Conservation (phyloP, 2,329 filamentous ascomycete genomes). For the Clonostachys chloroleuca region DNA sequence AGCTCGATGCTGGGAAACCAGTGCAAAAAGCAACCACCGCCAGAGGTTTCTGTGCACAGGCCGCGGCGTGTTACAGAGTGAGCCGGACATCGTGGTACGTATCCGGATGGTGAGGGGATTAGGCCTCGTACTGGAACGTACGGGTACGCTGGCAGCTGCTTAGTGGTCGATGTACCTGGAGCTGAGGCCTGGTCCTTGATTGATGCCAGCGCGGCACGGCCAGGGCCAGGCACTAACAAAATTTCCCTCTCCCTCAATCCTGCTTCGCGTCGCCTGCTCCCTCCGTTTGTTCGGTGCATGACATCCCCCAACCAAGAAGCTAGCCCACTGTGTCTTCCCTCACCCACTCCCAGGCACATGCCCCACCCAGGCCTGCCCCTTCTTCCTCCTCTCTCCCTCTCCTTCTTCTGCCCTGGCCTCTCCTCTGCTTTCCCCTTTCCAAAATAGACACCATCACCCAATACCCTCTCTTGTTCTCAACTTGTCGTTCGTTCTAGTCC, state of each 20-base stretch:
- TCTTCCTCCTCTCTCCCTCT: not conserved
- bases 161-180: too few species aligned
- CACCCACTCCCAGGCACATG: conserved; percentile 5
- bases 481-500: conserved; percentile 32
- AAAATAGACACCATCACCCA: conserved; percentile 23
- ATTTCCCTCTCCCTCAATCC: not conserved
- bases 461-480: conserved; percentile 21
- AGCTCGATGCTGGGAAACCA: too few species aligned
- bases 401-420: conserved; percentile 15
- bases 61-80: too few species aligned
- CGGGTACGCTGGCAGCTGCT: too few species aligned
- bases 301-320: too few species aligned
- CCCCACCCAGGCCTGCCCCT: not conserved
- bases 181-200: not conserved
- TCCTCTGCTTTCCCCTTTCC: conserved; percentile 25
- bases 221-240: too few species aligned
- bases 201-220: not conserved
- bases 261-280: not conserved
- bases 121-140: too few species aligned
- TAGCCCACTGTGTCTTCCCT: not conserved
- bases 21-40: too few species aligned
- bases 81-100: too few species aligned
- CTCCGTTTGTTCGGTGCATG: not conserved
- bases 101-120: too few species aligned
- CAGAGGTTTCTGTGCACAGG: too few species aligned